Evolutionary conservation across 2,329 filamentous ascomycete genomes (phyloP).

Genomic region (Botrytis tulipae): DNA sequence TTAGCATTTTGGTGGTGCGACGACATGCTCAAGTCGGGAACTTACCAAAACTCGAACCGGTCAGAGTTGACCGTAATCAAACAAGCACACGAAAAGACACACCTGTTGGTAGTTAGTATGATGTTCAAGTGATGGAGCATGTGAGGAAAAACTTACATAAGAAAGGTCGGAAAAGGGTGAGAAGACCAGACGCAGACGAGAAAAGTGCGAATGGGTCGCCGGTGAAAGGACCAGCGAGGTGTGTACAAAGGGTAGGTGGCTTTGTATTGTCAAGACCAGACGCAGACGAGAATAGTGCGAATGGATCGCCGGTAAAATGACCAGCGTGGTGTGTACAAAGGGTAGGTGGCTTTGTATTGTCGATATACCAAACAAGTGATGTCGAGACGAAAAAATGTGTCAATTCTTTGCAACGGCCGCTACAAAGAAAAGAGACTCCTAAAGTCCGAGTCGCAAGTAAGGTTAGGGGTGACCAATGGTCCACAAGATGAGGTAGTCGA

Average conservation of each 20-base stretch:
- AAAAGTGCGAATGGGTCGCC: neutral
- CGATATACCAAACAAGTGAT: neutral
- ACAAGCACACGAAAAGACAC: neutral
- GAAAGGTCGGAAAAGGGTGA: neutral
- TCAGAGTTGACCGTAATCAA: neutral
- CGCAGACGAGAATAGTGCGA: neutral
- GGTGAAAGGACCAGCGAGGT: neutral
- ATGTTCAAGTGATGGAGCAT: neutral
- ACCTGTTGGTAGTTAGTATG: neutral
- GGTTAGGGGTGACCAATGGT: neutral
- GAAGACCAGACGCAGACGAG: neutral
- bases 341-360: neutral
- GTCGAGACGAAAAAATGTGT: neutral
- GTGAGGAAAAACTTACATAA: neutral
- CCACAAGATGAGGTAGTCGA: neutral
- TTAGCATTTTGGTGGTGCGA: neutral
- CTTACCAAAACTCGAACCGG: neutral
- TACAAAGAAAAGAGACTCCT: neutral
- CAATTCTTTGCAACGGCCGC: neutral
- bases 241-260: neutral
- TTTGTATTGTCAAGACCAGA: neutral
- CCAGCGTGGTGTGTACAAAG: neutral
- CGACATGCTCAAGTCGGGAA: accelerated
- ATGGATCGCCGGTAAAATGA: neutral
- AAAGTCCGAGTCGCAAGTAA: neutral